Percentiles rank a stretch among this genome's conserved stretches.
phyloP scores from a whole-genome alignment of 805 yeast species.

The Pichia ethanolica region DNA sequence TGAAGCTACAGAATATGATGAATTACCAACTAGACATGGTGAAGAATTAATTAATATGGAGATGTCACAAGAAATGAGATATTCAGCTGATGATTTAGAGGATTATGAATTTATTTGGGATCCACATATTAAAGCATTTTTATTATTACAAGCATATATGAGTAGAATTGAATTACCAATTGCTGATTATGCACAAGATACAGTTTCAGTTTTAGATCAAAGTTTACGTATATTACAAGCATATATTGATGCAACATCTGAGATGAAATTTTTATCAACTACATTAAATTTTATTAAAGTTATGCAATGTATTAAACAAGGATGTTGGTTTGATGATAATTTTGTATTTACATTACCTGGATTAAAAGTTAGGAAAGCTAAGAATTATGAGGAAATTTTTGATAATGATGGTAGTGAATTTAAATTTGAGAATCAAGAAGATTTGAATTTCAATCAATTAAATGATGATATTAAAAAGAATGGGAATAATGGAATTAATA shows the following conservation, averaged over 20 bases:
- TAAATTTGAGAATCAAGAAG: not conserved
- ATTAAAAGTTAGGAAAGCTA: slow-evolving; percentile 17
- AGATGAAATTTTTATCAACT: slow-evolving; percentile 61
- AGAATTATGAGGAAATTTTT: slow-evolving; percentile 12
- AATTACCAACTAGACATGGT: slow-evolving; percentile 84
- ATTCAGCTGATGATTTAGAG: slow-evolving; percentile 47
- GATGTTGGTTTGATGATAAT: slow-evolving; percentile 77
- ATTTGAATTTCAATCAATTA: too few relatives aligned
- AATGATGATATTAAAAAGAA: slow-evolving; percentile 10
- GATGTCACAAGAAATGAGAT: slow-evolving; percentile 68
- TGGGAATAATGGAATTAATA: slow-evolving; percentile 24
- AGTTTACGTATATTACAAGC: slow-evolving; percentile 92
- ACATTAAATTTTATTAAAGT: slow-evolving; percentile 55
- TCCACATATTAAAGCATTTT: slow-evolving; percentile 73
- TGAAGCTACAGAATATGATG: slow-evolving; percentile 71
- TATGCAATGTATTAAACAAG: slow-evolving; percentile 86
- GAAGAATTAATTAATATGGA: slow-evolving; percentile 84
- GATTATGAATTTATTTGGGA: slow-evolving; percentile 70
- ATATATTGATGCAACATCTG: slow-evolving; percentile 81
- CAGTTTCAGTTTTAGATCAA: slow-evolving; percentile 88
- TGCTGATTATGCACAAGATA: slow-evolving; percentile 92
- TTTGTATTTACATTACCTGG: slow-evolving; percentile 55
- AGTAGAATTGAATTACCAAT: slow-evolving; percentile 74
- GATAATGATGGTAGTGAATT: slow-evolving; percentile 30
- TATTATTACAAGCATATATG: slow-evolving; percentile 68